phyloP scores from a whole-genome alignment of 805 yeast species.

The Yamadazyma philogaea region DNA sequence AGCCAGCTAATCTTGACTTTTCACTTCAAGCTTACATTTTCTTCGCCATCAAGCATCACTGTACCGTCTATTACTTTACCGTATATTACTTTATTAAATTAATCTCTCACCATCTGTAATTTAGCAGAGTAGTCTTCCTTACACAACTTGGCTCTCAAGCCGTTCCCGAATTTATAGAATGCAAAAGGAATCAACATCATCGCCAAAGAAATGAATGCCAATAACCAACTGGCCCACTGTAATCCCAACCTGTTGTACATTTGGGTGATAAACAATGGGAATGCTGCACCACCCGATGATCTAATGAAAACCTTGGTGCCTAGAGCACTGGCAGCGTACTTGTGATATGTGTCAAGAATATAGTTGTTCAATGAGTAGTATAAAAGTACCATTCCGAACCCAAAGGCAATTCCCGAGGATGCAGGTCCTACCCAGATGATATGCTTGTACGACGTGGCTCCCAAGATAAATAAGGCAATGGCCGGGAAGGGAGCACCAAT shows the following conservation, averaged over 20 bases:
- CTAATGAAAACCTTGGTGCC: constrained; percentile 80
- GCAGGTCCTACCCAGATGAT: constrained; percentile 68
- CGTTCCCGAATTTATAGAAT: constrained; percentile 65
- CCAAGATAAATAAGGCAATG: constrained; percentile 72
- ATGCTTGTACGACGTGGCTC: constrained; percentile 71
- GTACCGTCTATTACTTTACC: background rate
- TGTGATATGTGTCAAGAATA: constrained; percentile 79
- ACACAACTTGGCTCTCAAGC: constrained; percentile 60
- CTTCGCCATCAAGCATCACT: too few relatives aligned
- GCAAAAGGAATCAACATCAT: constrained; percentile 73
- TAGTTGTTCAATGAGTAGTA: constrained; percentile 67
- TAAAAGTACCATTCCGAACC: constrained; percentile 59
- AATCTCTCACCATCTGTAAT: constrained; percentile 9
- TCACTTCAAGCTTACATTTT: too few relatives aligned
- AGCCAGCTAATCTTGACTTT: too few relatives aligned
- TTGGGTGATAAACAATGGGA: constrained; percentile 77
- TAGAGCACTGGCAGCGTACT: constrained; percentile 75
- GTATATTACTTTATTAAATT: background rate
- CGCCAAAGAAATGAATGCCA: constrained; percentile 74
- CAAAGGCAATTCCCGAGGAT: constrained; percentile 56
- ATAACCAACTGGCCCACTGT: constrained; percentile 77
- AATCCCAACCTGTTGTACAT: constrained; percentile 73
- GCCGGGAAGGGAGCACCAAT: constrained; percentile 82
- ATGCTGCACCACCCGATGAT: constrained; percentile 84
- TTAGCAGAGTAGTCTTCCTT: constrained; percentile 54